phyloP scores from a whole-genome alignment of 345 rosid genomes.

The Theobroma cacao region DNA sequence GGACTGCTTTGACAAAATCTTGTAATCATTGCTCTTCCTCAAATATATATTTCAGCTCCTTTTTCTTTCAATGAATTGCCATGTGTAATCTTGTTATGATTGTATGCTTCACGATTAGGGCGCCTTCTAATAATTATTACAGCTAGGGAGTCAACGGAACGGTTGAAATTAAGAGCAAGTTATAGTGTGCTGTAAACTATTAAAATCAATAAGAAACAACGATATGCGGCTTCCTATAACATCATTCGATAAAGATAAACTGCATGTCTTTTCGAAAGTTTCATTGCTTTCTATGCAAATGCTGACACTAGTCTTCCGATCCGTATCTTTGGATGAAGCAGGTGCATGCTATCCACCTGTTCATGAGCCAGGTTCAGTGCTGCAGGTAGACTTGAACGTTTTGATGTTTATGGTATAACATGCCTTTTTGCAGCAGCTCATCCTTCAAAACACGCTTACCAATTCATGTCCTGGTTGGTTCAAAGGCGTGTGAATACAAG shows the following conservation, averaged over 20 bases:
- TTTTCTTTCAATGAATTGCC: too few relatives aligned
- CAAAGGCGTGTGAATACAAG: background rate
- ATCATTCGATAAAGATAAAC: background rate
- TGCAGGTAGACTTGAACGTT: background rate
- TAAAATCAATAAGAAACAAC: background rate
- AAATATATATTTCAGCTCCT: too few relatives aligned
- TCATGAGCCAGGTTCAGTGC: background rate
- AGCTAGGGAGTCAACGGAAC: background rate
- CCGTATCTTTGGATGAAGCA: background rate
- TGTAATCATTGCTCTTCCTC: background rate
- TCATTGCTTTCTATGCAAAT: background rate
- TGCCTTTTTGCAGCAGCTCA: background rate
- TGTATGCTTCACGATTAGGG: background rate
- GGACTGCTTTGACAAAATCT: background rate
- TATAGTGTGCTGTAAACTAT: too few relatives aligned
- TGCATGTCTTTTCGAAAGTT: background rate
- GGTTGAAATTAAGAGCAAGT: background rate
- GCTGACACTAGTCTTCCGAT: background rate
- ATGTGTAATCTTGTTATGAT: background rate
- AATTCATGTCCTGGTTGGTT: too few relatives aligned
- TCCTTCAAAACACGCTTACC: background rate
- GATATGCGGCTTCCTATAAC: background rate
- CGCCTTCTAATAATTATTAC: background rate
- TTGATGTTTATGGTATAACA: background rate
- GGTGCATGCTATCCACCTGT: background rate